Evolutionary conservation across 768 basidiomycete species (phyloP).

Genomic region (Lactarius akahatsu): DNA sequence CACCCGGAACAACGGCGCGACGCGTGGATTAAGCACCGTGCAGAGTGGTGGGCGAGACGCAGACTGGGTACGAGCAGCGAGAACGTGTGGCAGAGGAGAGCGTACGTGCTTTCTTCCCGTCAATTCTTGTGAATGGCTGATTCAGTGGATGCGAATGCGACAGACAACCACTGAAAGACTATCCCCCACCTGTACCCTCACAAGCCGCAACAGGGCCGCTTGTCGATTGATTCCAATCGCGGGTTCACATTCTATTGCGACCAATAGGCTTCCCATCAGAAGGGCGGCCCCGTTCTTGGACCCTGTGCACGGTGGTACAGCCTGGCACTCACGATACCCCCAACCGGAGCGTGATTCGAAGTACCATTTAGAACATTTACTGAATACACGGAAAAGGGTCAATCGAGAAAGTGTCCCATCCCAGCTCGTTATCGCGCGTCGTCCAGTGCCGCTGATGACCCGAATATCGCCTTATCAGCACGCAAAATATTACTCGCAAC

Average conservation of each 20-base stretch:
- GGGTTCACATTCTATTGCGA: neutral
- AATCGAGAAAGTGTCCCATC: neutral
- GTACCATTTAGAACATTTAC: neutral
- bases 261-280: neutral
- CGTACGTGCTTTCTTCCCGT: constrained; percentile 49
- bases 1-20: constrained; percentile 75
- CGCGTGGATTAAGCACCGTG: constrained; percentile 81
- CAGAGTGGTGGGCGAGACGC: constrained; percentile 92
- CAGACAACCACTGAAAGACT: constrained; percentile 53
- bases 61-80: constrained; percentile 82
- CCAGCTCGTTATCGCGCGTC: neutral
- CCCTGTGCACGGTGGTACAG: neutral
- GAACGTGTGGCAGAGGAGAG: constrained; percentile 89
- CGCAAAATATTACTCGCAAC: neutral
- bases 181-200: constrained; percentile 38
- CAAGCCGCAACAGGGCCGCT: constrained; percentile 10
- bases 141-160: neutral
- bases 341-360: neutral
- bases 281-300: neutral
- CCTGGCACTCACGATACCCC: neutral
- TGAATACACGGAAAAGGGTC: neutral
- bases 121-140: neutral
- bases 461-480: neutral
- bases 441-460: neutral
- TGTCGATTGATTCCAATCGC: constrained; percentile 1